Evolutionary conservation across 306 rosid species (phyloP), one percentile per base, ranked within the genome.

Genomic region (Ochetophila trinervis): DNA sequence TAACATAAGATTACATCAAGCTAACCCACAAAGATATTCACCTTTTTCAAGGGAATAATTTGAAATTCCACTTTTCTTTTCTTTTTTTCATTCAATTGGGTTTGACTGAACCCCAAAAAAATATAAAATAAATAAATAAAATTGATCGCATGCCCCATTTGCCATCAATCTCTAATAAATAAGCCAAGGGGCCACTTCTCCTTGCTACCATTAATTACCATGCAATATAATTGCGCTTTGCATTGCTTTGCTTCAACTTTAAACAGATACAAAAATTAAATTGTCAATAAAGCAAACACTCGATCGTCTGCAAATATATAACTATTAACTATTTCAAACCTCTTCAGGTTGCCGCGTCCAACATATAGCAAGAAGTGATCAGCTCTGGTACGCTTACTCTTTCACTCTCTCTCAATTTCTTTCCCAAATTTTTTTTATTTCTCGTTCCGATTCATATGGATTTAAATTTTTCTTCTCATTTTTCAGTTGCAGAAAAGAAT

Each of bases 281-380:
- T 1, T 22, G 48, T 32, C 57, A 55, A 64, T 61, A 74, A 63
- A 53, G 65, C 16, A 9, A 60, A 22, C 2, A 35, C 42, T 27
- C 42, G 37, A 14, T 13, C 20, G 27, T 12, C 42, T 36, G 49
- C 40, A 32, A 23, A 34, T 4, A 32, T 17, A 22, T 1, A 11
- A 10, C 68, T 34, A 19, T 5, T n/a, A 37, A 34, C 42, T 6
- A 56, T 30, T 5, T 62, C 13, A n/a, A 23, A 68, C 57, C 42
- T 35, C 51, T 62, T 68, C 65, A 19, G 19, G 42, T 35, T 40
- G 59, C 32, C 65, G 23, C 61, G 49, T 73, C 82, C 67, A 37
- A 17, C 62, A 11, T 7, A 11, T 7, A 15, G 30, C 3, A n/a
- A 51, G 32, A 66, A 60, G 9, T 22, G 20, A 11, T 4, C 24